Percentiles rank a stretch among this genome's conserved stretches.
These are phyloP conservation scores for Conoideocrella luteorostrata DNA, from an alignment of 2,329 filamentous ascomycete genomes.

Conservation along the genomic window DNA sequence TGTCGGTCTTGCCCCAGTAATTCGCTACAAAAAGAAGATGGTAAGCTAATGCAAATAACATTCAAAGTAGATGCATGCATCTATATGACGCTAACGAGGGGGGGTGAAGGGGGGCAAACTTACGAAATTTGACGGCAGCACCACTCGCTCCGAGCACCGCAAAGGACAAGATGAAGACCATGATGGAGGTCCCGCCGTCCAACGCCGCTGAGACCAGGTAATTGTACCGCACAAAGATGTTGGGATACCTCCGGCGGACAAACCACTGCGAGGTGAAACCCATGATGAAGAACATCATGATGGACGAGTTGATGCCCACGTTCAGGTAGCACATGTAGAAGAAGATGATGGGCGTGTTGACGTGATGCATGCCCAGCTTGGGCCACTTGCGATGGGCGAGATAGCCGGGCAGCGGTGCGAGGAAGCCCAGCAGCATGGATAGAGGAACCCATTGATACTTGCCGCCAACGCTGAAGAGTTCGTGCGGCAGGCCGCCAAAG, in stretches of 20 bases:
- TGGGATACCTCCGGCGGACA: conserved; percentile 17
- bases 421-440: conserved; percentile 17
- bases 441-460: conserved; percentile 16
- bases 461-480: conserved; percentile 15
- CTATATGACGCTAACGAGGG: too few species aligned
- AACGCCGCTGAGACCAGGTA: conserved; percentile 16
- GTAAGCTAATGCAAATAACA: background rate
- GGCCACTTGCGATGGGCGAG: conserved; percentile 13
- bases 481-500: conserved; percentile 10
- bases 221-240: conserved; percentile 21
- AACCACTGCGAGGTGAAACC: conserved; percentile 27
- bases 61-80: background rate
- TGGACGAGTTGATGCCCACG: conserved; percentile 31
- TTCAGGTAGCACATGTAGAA: conserved; percentile 35
- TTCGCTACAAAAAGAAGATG: background rate
- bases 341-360: conserved; percentile 36
- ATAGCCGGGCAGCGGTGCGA: conserved; percentile 36
- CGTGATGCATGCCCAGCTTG: conserved; percentile 19
- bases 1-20: background rate
- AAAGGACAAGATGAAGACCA: conserved; percentile 16
- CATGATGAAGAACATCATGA: conserved; percentile 17
- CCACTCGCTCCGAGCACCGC: conserved; percentile 13
- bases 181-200: conserved; percentile 16
- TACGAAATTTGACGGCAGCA: background rate
- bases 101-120: background rate